A percentile compares a stretch with the other conserved stretches of the same genome.
Conservation (phyloP, 805 yeast species). For the Schwanniomyces pseudopolymorphus region DNA sequence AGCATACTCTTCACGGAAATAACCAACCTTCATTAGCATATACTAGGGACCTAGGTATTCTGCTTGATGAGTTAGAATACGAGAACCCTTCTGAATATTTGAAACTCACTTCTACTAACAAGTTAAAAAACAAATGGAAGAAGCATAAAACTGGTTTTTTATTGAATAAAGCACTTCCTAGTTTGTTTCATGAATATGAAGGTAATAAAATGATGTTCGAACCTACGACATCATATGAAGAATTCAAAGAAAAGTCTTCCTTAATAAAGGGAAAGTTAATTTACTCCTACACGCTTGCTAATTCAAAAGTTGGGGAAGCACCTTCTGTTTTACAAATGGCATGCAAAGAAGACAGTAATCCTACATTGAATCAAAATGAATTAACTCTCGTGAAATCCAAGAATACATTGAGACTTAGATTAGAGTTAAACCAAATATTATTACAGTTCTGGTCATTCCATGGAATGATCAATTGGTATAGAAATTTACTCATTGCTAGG, state of each 20-base stretch:
- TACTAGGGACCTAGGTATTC: constrained; percentile 2
- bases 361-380: constrained; percentile 10
- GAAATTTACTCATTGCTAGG: constrained; percentile 31
- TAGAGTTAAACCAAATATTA: constrained; percentile 38
- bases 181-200: constrained; percentile 17
- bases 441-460: constrained; percentile 44
- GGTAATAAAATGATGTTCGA: constrained; percentile 39
- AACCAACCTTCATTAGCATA: not conserved
- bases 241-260: constrained; percentile 14
- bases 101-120: constrained; percentile 12
- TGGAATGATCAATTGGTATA: constrained; percentile 38
- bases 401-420: constrained; percentile 35
- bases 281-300: constrained; percentile 29
- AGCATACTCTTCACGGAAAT: not conserved
- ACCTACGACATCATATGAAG: constrained; percentile 23
- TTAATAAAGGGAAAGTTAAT: constrained; percentile 22
- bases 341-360: constrained; percentile 18
- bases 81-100: constrained; percentile 1
- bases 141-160: constrained; percentile 8
- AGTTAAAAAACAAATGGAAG: constrained; percentile 18
- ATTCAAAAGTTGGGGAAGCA: constrained; percentile 35
- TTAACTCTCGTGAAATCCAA: constrained; percentile 26
- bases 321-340: constrained; percentile 28
- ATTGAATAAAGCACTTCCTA: constrained; percentile 12
- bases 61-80: not conserved